Percentiles rank a stretch among this genome's conserved stretches.
Evolutionary conservation across 2,329 filamentous ascomycete genomes (phyloP).

Genomic region (Penicillium paneum): DNA sequence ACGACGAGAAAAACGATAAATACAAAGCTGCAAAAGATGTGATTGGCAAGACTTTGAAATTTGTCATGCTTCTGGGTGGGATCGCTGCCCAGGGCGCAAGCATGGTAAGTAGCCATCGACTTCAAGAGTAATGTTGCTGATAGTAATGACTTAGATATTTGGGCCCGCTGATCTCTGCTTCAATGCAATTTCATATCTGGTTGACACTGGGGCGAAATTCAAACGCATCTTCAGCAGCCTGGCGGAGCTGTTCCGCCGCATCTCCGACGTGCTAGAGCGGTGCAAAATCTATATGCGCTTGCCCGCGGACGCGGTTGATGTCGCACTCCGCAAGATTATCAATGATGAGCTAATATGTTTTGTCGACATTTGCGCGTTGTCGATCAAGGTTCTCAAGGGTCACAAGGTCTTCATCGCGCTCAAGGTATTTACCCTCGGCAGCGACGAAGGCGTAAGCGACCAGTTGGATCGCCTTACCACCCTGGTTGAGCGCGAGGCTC

Average conservation of each 20-base stretch:
- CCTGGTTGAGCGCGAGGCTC: conserved; percentile 27
- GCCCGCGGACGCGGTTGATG: conserved; percentile 22
- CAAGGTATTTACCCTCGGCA: conserved; percentile 28
- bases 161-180: conserved; percentile 29
- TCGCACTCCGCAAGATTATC: conserved; percentile 24
- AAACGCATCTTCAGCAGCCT: conserved; percentile 30
- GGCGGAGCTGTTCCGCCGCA: conserved; percentile 24
- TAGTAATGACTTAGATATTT: conserved; percentile 19
- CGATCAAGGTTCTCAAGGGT: conserved; percentile 25
- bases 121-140: not conserved
- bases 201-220: conserved; percentile 26
- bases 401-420: conserved; percentile 24
- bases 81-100: conserved; percentile 26
- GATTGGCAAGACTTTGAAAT: conserved; percentile 24
- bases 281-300: conserved; percentile 27
- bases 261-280: conserved; percentile 28
- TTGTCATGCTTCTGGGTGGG: conserved; percentile 22
- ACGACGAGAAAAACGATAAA: conserved; percentile 23
- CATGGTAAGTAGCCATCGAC: conserved; percentile 17
- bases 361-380: conserved; percentile 26
- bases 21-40: conserved; percentile 22
- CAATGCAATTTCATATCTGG: conserved; percentile 30
- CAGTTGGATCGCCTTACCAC: conserved; percentile 22
- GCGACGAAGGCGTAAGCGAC: conserved; percentile 28
- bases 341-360: conserved; percentile 27